Base-by-base conservation (phyloP, 768 basidiomycete species). In the Naganishia antarctica region DNA sequence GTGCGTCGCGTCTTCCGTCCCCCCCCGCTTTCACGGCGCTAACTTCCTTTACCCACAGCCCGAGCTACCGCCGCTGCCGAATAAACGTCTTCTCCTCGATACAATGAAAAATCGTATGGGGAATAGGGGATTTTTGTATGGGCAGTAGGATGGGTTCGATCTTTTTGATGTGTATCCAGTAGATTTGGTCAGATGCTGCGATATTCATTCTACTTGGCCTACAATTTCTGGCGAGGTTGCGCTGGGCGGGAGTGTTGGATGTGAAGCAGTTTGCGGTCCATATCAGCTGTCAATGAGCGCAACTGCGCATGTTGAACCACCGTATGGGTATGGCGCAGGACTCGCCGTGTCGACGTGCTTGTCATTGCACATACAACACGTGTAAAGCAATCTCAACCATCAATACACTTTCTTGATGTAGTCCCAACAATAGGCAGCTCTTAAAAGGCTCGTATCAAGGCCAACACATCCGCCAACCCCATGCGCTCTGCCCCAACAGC, bases 1-100 rank as follows among this genome's bases (percentile, higher is more conserved):
- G 91, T 91, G 76, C 76, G 89, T 86, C 34, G 62, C 66, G 40
- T 65, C 40, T 23, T 18, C n/a, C 21, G 25, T 57, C 9, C 15
- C 21, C 26, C n/a, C 5, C 13, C 16, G 5, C 25, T 23, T 29
- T 28, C n/a, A 4, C 11, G 8, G 8, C 32, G 26, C 48, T 40
- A 47, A 31, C 53, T 5, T 6, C 29, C 4, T 28, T 15, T 28
- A 25, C 13, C 13, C 26, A 18, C 26, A 66, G 66, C 61, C 51
- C 66, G 60, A 47, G 61, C 61, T 23, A 66, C 57, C 53, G 66
- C 61, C 26, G 51, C n/a, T n/a, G n/a, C 53, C 50, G 61, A 63
- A 41, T 63, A 63, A 63, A 57, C 34, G 32, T 57, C 53, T 57
- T 32, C 18, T 21, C 34, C 37, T 34, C 53, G 37, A 57, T 57